These are phyloP conservation scores for Bocquillonia castaneifolia DNA, from an alignment of 441 rosid genomes.

Conservation along the genomic window DNA sequence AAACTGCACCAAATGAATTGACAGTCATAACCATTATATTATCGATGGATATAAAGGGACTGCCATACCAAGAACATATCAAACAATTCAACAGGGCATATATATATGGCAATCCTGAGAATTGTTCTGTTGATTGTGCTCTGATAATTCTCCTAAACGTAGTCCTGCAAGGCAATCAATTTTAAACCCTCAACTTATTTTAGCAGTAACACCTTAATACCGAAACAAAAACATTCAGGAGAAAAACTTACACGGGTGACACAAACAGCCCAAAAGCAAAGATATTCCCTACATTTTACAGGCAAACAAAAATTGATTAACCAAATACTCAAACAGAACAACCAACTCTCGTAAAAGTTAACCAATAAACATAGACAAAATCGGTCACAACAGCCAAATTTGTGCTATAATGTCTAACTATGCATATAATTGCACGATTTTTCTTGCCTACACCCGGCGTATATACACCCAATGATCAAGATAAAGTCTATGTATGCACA, in stretches of 20 bases:
- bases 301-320: not conserved
- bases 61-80: slow-evolving; percentile 62
- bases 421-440: no score
- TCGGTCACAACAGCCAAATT: no score
- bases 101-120: slow-evolving; percentile 65
- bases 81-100: slow-evolving; percentile 57
- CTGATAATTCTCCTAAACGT: slow-evolving; percentile 59
- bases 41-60: slow-evolving; percentile 40
- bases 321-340: not conserved
- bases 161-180: slow-evolving; percentile 49
- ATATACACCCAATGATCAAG: no score
- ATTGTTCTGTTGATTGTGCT: slow-evolving; percentile 57
- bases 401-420: no score
- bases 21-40: slow-evolving; percentile 48
- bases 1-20: slow-evolving; percentile 50
- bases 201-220: not conserved
- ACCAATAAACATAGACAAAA: no score
- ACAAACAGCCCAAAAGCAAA: slow-evolving; percentile 54
- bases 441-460: no score
- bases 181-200: not conserved
- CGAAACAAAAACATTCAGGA: not conserved
- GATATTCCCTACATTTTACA: slow-evolving; percentile 48
- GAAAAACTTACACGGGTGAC: slow-evolving; percentile 56
- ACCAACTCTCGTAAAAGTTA: no score
- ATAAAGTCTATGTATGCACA: no score